Evolutionary conservation across 331 rosid species (phyloP).

Genomic region (Quercus phellos): DNA sequence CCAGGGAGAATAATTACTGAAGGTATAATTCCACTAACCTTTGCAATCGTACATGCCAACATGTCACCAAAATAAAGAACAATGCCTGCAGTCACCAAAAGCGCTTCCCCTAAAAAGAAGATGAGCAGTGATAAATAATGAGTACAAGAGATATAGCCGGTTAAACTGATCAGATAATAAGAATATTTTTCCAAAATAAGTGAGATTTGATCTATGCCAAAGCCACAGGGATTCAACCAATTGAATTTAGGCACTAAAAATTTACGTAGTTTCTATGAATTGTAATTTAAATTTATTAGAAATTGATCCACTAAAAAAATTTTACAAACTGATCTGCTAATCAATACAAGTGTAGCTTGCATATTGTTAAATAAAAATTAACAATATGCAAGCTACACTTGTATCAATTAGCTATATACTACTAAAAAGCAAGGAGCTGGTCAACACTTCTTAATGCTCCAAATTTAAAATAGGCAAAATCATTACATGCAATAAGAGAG

Average conservation of each 20-base stretch:
- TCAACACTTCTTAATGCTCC: not conserved
- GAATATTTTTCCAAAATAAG: not conserved
- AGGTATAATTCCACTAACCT: slow-evolving; percentile 38
- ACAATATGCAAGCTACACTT: not conserved
- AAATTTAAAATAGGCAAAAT: not conserved
- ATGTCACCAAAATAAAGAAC: slow-evolving; percentile 86
- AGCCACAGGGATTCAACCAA: not conserved
- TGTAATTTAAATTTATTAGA: not conserved
- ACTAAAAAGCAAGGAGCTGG: not conserved
- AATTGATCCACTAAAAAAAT: not conserved
- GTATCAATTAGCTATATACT: not conserved
- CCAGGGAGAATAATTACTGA: not conserved
- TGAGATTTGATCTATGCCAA: not conserved
- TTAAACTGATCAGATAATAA: not conserved
- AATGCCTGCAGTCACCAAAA: slow-evolving; percentile 71
- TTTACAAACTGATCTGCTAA: not conserved
- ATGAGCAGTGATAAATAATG: slow-evolving; percentile 5
- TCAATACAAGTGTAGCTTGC: not conserved
- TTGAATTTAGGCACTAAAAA: not conserved
- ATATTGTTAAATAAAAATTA: not conserved
- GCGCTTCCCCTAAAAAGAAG: slow-evolving; percentile 66
- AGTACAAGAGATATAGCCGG: not conserved
- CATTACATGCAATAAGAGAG: not conserved
- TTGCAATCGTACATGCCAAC: slow-evolving; percentile 52
- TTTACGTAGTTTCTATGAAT: not conserved